A percentile compares a stretch with the other conserved stretches of the same genome.
phyloP scores from a whole-genome alignment of 345 rosid species.

The Populus davidiana region DNA sequence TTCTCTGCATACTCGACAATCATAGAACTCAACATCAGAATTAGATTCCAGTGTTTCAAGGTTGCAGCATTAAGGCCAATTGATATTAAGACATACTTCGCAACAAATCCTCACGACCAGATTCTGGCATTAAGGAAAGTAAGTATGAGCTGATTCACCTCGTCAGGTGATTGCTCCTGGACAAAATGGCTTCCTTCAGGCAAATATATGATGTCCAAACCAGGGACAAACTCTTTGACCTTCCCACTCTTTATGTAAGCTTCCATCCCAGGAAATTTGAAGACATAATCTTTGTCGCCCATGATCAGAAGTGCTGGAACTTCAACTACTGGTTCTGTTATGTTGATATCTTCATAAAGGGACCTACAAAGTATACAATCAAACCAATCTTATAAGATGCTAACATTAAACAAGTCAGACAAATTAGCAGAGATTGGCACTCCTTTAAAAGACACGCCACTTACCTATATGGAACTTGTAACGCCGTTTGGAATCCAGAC shows the following conservation, averaged over 20 bases:
- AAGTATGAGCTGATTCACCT: constrained; percentile 44
- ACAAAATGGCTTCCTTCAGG: constrained; percentile 60
- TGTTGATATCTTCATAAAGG: constrained; percentile 16
- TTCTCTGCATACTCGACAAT: not conserved
- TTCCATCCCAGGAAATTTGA: constrained; percentile 49
- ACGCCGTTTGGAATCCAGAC: constrained; percentile 51
- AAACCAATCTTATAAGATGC: not conserved
- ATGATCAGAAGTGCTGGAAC: constrained; percentile 46
- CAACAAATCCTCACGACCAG: constrained; percentile 5
- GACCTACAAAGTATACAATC: constrained; percentile 14
- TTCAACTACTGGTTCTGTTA: constrained; percentile 30
- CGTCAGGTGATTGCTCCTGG: constrained; percentile 53
- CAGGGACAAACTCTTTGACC: constrained; percentile 40
- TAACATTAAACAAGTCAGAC: not conserved
- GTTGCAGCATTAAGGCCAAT: not conserved
- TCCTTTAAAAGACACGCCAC: not conserved
- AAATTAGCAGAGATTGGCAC: not conserved
- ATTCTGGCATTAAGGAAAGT: constrained; percentile 33
- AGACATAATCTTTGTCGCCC: constrained; percentile 50
- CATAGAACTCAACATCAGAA: not conserved
- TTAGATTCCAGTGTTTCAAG: not conserved
- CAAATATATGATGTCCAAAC: constrained; percentile 40
- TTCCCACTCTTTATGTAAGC: constrained; percentile 41
- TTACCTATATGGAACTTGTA: constrained; percentile 57
- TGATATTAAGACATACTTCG: not conserved